Evolutionary conservation across 2,329 filamentous ascomycete genomes (phyloP), one percentile per base, ranked within the genome.

Genomic region (Aspergillus sp.): DNA sequence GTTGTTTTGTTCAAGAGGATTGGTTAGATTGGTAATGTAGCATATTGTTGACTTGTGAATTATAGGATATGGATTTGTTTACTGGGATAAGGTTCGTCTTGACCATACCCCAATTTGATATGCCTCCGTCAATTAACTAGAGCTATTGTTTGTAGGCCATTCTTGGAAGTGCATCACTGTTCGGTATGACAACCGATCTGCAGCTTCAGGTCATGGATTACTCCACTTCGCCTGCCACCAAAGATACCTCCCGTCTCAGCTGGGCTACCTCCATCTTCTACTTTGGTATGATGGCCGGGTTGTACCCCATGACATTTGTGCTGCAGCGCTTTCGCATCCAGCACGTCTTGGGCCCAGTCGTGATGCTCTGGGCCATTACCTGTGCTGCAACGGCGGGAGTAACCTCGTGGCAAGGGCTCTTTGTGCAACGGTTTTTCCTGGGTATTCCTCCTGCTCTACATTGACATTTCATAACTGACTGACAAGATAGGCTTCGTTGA

Each of bases 211-310:
- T 89, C 4, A 76, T 84, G 7, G 75, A 84, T 63, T 70, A 79
- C n/a, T 74, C 78, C 1, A 81, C 77, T 2, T 78, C 73, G 1
- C 87, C 88, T 0, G 81, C 84, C 0, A 84, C 83, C 0, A 84
- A 83, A 15, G 84, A 89, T 69, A 92, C 90, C 0, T 82, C 84
- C 0, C 84, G 90, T 10, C 82, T 92, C 28, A 88, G 84, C 65
- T 92, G 89, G 90, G 90, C 90, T 2, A 92, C 89, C 0, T 91
- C 88, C 0, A 81, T 91, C 68, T 92, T 92, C 78, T 92, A 92
- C 78, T 91, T 92, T 66, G 90, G 90, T 39, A 90, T 91, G 88
- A 81, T 93, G 2, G 86, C 84, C 0, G 90, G 90, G 0, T 78
- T 90, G 3, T 92, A 91, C 63, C 90, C 89, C 1, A 87, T 91